A percentile compares a stretch with the other conserved stretches of the same genome.
Evolutionary conservation across 2,329 filamentous ascomycete genomes (phyloP).

Genomic region (Purpureocillium takamizusanense): DNA sequence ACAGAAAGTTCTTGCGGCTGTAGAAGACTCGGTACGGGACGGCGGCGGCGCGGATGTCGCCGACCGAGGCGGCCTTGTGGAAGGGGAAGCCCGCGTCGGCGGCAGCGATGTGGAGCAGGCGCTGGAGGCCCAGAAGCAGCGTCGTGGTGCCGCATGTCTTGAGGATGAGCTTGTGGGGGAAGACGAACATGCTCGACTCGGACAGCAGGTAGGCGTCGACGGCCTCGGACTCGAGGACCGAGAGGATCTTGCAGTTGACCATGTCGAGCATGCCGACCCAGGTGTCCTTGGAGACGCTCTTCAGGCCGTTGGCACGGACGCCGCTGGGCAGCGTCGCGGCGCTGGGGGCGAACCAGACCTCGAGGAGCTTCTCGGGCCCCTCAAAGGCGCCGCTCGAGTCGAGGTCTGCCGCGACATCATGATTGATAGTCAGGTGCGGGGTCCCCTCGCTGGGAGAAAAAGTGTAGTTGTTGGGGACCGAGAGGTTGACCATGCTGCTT

Average conservation of each 20-base stretch:
- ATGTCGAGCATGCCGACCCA: constrained; percentile 98
- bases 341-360: constrained; percentile 93
- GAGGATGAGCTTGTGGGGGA: constrained; percentile 97
- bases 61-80: constrained; percentile 55
- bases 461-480: constrained; percentile 72
- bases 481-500: constrained; percentile 64
- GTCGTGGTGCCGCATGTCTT: constrained; percentile 99
- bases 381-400: constrained; percentile 97
- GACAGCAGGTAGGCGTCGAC: constrained; percentile 95
- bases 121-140: constrained; percentile 77
- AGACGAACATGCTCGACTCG: constrained; percentile 99
- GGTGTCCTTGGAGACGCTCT: constrained; percentile 70
- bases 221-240: constrained; percentile 83
- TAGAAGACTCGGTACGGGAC: constrained; percentile 96
- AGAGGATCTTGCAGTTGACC: constrained; percentile 97
- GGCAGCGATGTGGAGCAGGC: constrained; percentile 86
- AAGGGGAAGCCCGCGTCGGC: constrained; percentile 82
- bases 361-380: constrained; percentile 93
- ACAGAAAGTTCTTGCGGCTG: constrained; percentile 96
- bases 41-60: constrained; percentile 65
- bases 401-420: constrained; percentile 83
- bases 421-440: constrained; percentile 92
- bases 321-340: constrained; percentile 62
- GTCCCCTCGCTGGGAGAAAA: constrained; percentile 75
- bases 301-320: constrained; percentile 68